These are phyloP conservation scores for Dictyophora rubrovolvata DNA, from an alignment of 768 basidiomycete genomes.

Conservation along the genomic window DNA sequence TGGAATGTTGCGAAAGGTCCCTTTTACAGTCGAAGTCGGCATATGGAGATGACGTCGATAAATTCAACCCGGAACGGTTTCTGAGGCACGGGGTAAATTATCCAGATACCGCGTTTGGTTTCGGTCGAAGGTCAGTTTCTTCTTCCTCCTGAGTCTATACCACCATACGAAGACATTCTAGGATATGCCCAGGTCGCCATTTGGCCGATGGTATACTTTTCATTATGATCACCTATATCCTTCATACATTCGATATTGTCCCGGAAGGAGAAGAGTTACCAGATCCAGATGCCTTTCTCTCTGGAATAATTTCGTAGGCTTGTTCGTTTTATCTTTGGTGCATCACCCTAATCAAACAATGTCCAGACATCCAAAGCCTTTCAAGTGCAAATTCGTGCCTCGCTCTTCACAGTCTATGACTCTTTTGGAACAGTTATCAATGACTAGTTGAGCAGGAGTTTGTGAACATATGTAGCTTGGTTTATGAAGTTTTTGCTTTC, in stretches of 20 bases:
- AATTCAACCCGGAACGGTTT: slow-evolving; percentile 31
- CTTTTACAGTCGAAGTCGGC: not conserved
- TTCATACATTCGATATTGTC: not conserved
- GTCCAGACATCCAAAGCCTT: not conserved
- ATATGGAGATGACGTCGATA: slow-evolving; percentile 19
- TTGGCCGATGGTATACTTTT: not conserved
- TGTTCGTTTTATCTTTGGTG: not conserved
- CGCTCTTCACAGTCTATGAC: not conserved
- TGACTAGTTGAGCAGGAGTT: no score
- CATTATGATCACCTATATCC: not conserved
- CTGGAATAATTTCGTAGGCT: not conserved
- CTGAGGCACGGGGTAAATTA: not conserved
- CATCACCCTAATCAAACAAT: not conserved
- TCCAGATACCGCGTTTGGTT: slow-evolving; percentile 12
- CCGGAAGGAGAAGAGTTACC: not conserved
- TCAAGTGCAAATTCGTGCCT: not conserved
- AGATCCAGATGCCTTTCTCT: not conserved
- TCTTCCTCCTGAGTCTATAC: not conserved
- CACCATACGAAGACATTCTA: not conserved
- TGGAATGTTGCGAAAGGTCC: not conserved
- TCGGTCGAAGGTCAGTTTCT: slow-evolving; percentile 12
- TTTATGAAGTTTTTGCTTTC: no score
- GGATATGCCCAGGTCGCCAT: not conserved
- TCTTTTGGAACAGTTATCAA: not conserved
- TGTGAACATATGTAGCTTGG: no score